Percentiles rank a stretch among this genome's conserved stretches.
Evolutionary conservation across 305 asterid species (phyloP).

Genomic region (Fraxinus latifolia): DNA sequence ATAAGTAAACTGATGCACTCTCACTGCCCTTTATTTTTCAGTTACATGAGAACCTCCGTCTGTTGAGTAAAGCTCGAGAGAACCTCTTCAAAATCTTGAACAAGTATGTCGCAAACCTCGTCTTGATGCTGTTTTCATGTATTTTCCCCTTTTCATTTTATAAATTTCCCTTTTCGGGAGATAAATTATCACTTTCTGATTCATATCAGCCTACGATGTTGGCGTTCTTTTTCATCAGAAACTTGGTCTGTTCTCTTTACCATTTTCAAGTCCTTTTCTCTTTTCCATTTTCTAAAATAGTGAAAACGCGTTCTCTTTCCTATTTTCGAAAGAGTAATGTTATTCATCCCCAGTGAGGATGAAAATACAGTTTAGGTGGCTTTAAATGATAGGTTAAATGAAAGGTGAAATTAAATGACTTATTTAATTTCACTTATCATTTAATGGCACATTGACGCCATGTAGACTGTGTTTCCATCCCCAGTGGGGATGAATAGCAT

Average conservation of each 20-base stretch:
- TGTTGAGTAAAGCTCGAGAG: slow-evolving; percentile 70
- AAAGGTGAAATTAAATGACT: too few relatives aligned
- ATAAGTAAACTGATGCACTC: slow-evolving; percentile 8
- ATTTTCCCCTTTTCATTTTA: neutral
- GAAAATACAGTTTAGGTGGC: too few relatives aligned
- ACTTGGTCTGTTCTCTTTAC: neutral
- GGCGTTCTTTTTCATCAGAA: neutral
- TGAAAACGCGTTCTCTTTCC: too few relatives aligned
- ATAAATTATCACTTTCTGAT: neutral
- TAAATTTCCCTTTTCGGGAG: neutral
- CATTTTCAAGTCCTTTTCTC: too few relatives aligned
- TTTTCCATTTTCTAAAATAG: too few relatives aligned
- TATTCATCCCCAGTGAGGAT: too few relatives aligned
- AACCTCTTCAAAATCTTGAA: slow-evolving; percentile 63
- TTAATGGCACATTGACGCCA: too few relatives aligned
- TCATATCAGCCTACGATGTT: neutral
- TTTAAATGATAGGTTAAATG: too few relatives aligned
- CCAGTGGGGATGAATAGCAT: too few relatives aligned
- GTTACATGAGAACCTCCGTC: slow-evolving; percentile 71
- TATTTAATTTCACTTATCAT: too few relatives aligned
- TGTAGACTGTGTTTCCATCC: too few relatives aligned
- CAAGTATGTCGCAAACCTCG: slow-evolving; percentile 43
- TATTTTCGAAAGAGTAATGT: too few relatives aligned
- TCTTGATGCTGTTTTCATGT: neutral
- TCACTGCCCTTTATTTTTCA: slow-evolving; percentile 31